These are phyloP conservation scores for Zopfochytrium polystomum DNA, from an alignment of 371 early-diverging fungal genomes.

Conservation along the genomic window DNA sequence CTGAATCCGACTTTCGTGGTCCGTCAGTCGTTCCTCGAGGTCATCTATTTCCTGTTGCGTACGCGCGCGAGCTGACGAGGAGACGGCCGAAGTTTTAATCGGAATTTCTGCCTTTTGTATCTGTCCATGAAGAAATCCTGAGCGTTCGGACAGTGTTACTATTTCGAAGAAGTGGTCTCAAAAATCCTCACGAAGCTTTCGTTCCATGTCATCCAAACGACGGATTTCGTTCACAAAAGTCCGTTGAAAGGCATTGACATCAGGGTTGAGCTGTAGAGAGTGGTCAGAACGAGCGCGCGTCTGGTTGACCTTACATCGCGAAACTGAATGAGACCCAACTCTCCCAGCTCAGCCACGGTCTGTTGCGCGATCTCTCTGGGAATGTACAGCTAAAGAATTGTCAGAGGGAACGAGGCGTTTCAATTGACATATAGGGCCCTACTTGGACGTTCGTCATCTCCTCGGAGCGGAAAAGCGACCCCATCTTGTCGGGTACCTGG, in stretches of 20 bases:
- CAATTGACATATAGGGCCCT: no score
- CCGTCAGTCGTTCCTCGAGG: constrained; percentile 75
- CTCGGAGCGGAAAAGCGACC: constrained; percentile 89
- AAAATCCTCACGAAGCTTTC: constrained; percentile 72
- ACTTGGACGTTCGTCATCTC: constrained; percentile 95
- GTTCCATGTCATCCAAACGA: constrained; percentile 89
- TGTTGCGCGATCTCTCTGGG: constrained; percentile 92
- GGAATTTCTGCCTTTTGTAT: constrained; percentile 76
- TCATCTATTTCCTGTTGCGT: constrained; percentile 93
- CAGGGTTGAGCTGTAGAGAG: constrained; percentile 74
- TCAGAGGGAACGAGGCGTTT: no score
- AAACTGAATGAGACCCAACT: constrained; percentile 91
- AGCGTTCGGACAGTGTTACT: no score
- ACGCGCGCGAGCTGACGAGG: constrained; percentile 57
- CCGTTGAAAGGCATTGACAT: constrained; percentile 94
- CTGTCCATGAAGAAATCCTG: constrained; percentile 79
- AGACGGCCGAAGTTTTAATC: constrained; percentile 50
- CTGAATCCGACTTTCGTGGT: constrained; percentile 76
- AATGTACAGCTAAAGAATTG: constrained; percentile 95
- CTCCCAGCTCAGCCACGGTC: constrained; percentile 92
- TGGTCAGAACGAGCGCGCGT: not conserved
- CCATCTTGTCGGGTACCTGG: constrained; percentile 7
- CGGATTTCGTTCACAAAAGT: constrained; percentile 91
- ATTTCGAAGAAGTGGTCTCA: constrained; percentile 1
- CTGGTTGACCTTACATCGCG: constrained; percentile 68